Evolutionary conservation across 139 green algal genomes (phyloP).

Genomic region (Picochlorum sp.): DNA sequence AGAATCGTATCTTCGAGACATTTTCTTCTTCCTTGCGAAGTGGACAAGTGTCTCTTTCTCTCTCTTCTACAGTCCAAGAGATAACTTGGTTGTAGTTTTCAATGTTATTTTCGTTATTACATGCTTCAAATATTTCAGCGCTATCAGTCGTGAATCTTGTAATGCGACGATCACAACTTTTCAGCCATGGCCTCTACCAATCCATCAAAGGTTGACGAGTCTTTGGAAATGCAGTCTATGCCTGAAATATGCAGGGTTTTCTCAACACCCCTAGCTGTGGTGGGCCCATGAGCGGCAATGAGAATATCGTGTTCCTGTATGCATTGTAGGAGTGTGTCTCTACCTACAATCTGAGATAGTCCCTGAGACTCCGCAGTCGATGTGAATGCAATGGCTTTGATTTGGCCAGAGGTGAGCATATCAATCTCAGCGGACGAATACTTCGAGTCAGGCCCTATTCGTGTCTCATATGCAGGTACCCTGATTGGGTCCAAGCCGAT

Average conservation of each 20-base stretch:
- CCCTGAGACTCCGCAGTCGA: conserved; percentile 65
- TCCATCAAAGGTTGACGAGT: too few species aligned
- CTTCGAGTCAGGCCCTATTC: conserved; percentile 12
- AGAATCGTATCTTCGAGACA: conserved; percentile 77
- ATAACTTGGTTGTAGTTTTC: too few species aligned
- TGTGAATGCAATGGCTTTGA: conserved; percentile 54
- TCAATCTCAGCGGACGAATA: conserved; percentile 30
- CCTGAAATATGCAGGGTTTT: conserved; percentile 27
- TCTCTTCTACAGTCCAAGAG: too few species aligned
- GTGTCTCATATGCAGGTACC: conserved; percentile 55
- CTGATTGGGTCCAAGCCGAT: conserved; percentile 35
- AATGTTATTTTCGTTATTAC: too few species aligned
- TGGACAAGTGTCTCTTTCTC: neutral
- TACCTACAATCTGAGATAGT: conserved; percentile 39
- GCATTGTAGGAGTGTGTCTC: conserved; percentile 14
- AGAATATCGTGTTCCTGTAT: conserved; percentile 29
- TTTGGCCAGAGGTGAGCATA: conserved; percentile 38
- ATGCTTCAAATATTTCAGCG: too few species aligned
- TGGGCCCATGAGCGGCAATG: conserved; percentile 62
- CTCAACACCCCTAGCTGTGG: conserved; percentile 50
- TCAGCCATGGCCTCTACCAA: too few species aligned
- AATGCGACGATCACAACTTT: too few species aligned
- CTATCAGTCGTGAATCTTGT: too few species aligned
- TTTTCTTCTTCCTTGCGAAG: neutral
- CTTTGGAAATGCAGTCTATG: neutral